Evolutionary conservation across 2,329 filamentous ascomycete species (phyloP).

Genomic region (Myrmaecium sp.): DNA sequence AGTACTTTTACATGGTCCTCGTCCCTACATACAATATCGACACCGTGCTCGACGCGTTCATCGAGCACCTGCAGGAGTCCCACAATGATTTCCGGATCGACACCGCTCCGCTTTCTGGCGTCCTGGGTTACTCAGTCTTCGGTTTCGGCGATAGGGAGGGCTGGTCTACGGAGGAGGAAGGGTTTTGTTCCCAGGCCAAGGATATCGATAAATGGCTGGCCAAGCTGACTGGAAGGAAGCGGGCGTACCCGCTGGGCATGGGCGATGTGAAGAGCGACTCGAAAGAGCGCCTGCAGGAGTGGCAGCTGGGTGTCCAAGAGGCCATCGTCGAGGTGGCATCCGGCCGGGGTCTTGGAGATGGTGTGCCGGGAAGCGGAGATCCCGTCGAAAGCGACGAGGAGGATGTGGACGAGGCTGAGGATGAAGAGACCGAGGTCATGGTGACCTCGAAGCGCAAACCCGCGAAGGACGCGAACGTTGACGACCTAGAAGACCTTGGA

Average conservation of each 20-base stretch:
- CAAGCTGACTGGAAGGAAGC: constrained; percentile 71
- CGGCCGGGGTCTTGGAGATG: constrained; percentile 41
- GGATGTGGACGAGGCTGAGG: constrained; percentile 37
- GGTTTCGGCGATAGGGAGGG: constrained; percentile 82
- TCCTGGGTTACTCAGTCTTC: constrained; percentile 85
- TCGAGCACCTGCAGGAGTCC: constrained; percentile 77
- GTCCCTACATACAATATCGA: constrained; percentile 93
- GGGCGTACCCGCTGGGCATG: constrained; percentile 78
- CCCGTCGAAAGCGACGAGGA: constrained; percentile 70
- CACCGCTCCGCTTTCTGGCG: constrained; percentile 57
- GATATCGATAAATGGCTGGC: constrained; percentile 94
- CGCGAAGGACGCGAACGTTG: constrained; percentile 30
- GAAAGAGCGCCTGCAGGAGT: constrained; percentile 51
- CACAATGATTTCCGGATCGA: constrained; percentile 96
- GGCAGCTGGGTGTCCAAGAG: constrained; percentile 57
- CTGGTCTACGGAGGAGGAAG: constrained; percentile 80
- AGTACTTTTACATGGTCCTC: constrained; percentile 68
- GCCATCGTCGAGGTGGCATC: constrained; percentile 43
- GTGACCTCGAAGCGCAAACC: constrained; percentile 20
- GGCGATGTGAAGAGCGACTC: constrained; percentile 70
- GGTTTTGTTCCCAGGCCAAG: constrained; percentile 84
- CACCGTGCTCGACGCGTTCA: constrained; percentile 71
- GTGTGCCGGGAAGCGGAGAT: constrained; percentile 66
- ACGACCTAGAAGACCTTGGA: constrained; percentile 75
- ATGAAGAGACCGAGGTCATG: constrained; percentile 14